Evolutionary conservation across 257 asterid species (phyloP).

Genomic region (Solanum chilense): DNA sequence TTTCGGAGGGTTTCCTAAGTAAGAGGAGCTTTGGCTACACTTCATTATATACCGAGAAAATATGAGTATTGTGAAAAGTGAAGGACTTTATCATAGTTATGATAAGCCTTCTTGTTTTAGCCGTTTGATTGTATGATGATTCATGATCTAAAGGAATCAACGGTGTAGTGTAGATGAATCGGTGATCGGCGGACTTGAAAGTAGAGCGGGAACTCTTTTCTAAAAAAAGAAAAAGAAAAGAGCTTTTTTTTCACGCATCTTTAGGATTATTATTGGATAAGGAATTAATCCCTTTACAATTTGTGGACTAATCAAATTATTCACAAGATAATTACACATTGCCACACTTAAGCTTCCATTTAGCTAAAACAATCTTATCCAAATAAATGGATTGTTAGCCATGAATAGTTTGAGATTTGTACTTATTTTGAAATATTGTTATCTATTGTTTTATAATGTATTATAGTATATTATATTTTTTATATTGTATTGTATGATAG

Average conservation of each 20-base stretch:
- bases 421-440: fast-evolving
- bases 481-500: no score
- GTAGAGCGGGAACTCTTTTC: neutral
- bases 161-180: neutral
- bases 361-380: neutral
- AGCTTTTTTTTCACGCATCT: neutral
- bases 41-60: neutral
- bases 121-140: neutral
- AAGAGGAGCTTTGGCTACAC: neutral
- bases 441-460: no score
- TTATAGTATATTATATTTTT: no score
- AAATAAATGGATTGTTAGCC: neutral
- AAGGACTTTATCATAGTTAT: neutral
- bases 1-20: neutral
- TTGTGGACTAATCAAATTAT: neutral
- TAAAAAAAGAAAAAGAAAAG: neutral
- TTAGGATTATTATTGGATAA: neutral
- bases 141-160: neutral
- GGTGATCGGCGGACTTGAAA: neutral
- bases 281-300: neutral
- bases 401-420: neutral
- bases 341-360: neutral
- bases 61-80: neutral
- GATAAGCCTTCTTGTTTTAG: neutral
- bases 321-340: neutral